A percentile compares a stretch with the other conserved stretches of the same genome.
These are phyloP conservation scores for Turnera subulata DNA, from an alignment of 345 rosid species.

Conservation along the genomic window DNA sequence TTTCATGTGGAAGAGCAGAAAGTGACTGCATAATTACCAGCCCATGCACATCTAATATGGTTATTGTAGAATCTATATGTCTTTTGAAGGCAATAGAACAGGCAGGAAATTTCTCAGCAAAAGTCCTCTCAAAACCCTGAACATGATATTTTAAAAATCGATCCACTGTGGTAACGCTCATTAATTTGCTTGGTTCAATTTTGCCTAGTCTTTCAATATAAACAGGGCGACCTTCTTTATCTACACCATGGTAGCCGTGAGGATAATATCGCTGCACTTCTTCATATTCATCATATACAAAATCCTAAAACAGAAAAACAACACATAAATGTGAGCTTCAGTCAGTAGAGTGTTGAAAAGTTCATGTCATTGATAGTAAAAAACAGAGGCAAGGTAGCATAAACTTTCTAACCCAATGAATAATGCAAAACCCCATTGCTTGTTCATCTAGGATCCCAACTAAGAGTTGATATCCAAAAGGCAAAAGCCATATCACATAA, in stretches of 20 bases:
- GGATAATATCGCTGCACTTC: slow-evolving; percentile 80
- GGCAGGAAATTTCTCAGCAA: slow-evolving; percentile 85
- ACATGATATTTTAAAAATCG: slow-evolving; percentile 85
- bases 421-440: too few relatives aligned
- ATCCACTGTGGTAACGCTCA: slow-evolving; percentile 80
- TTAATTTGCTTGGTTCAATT: slow-evolving; percentile 69
- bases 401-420: slow-evolving; percentile 1
- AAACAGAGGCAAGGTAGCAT: slow-evolving; percentile 12
- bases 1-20: not conserved
- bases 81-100: slow-evolving; percentile 83
- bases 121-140: slow-evolving; percentile 87
- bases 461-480: too few relatives aligned
- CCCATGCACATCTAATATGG: slow-evolving; percentile 87
- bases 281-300: slow-evolving; percentile 73
- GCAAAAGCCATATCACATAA: not conserved
- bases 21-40: slow-evolving; percentile 44
- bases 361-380: not conserved
- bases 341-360: slow-evolving; percentile 6
- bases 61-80: slow-evolving; percentile 63
- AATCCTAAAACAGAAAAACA: slow-evolving; percentile 49
- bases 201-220: slow-evolving; percentile 84
- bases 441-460: too few relatives aligned
- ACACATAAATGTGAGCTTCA: slow-evolving; percentile 3
- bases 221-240: slow-evolving; percentile 80
- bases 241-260: slow-evolving; percentile 96